These are phyloP conservation scores for Ascosphaera aggregata DNA, from an alignment of 2,329 filamentous ascomycete genomes.

Conservation along the genomic window DNA sequence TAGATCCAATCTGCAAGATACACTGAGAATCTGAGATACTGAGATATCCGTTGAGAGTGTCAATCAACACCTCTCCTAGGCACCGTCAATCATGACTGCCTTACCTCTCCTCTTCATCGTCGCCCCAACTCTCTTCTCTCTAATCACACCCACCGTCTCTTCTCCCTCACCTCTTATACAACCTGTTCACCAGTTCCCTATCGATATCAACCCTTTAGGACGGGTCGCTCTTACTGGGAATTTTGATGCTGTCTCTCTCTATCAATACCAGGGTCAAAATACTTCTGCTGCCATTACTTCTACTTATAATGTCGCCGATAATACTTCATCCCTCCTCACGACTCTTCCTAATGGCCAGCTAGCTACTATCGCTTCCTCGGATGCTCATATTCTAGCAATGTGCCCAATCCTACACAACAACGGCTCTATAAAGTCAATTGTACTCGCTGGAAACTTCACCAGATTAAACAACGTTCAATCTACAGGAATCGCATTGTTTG, in stretches of 20 bases:
- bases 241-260: conserved; percentile 79
- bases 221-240: conserved; percentile 69
- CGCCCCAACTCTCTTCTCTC: conserved; percentile 5
- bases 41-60: no score
- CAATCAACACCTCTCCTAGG: no score
- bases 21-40: no score
- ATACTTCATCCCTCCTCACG: conserved; percentile 37
- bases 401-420: conserved; percentile 49
- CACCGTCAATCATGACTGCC: conserved; percentile 10
- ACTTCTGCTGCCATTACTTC: conserved; percentile 13
- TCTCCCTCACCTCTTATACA: not conserved
- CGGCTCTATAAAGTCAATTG: conserved; percentile 45
- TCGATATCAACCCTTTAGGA: conserved; percentile 59
- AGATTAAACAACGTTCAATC: conserved; percentile 57
- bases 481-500: conserved; percentile 57
- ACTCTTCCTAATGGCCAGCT: conserved; percentile 72
- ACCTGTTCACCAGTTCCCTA: conserved; percentile 29
- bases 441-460: conserved; percentile 90
- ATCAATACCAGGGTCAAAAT: conserved; percentile 60
- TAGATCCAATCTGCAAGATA: no score
- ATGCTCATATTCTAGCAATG: conserved; percentile 73
- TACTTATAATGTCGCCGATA: conserved; percentile 36
- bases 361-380: conserved; percentile 46
- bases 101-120: no score
- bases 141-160: conserved; percentile 4